Conservation (phyloP, 2,329 filamentous ascomycete genomes). For the Alternaria gansuensis region DNA sequence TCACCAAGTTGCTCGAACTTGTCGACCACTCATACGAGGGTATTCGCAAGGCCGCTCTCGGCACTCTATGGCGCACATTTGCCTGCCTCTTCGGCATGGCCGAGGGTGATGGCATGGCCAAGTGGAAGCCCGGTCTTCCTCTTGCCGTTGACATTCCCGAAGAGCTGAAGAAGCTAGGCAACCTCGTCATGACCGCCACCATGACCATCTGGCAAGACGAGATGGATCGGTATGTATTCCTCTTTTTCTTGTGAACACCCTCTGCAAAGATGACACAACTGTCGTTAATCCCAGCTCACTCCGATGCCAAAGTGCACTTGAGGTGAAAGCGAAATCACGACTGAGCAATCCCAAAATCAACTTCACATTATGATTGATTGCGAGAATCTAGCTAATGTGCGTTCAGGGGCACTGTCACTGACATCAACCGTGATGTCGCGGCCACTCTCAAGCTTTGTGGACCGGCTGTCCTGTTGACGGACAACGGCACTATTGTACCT, state of each 20-base stretch:
- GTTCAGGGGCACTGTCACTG: conserved; percentile 81
- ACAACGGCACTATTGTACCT: conserved; percentile 70
- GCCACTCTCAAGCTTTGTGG: conserved; percentile 91
- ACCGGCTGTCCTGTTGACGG: conserved; percentile 79
- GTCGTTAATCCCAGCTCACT: conserved; percentile 99
- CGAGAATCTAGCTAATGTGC: conserved; percentile 31
- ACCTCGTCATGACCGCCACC: conserved; percentile 84
- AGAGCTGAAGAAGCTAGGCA: conserved; percentile 84
- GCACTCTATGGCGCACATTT: conserved; percentile 92
- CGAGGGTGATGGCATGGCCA: conserved; percentile 77
- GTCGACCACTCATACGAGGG: conserved; percentile 92
- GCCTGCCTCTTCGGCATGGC: conserved; percentile 88
- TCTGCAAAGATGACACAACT: conserved; percentile 76
- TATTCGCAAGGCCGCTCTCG: conserved; percentile 88
- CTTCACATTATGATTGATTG: conserved; percentile 25
- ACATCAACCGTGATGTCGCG: conserved; percentile 93
- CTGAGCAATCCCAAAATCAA: conserved; percentile 61
- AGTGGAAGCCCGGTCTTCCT: conserved; percentile 90
- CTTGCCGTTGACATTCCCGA: conserved; percentile 79
- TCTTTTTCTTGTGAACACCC: conserved; percentile 14
- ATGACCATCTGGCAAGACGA: conserved; percentile 88
- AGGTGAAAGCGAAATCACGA: conserved; percentile 81
- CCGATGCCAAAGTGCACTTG: conserved; percentile 87
- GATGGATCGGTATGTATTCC: conserved; percentile 81
- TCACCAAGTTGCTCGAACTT: conserved; percentile 81